These are phyloP conservation scores for Boletus sp. DNA, from an alignment of 768 basidiomycete genomes.

Conservation along the genomic window DNA sequence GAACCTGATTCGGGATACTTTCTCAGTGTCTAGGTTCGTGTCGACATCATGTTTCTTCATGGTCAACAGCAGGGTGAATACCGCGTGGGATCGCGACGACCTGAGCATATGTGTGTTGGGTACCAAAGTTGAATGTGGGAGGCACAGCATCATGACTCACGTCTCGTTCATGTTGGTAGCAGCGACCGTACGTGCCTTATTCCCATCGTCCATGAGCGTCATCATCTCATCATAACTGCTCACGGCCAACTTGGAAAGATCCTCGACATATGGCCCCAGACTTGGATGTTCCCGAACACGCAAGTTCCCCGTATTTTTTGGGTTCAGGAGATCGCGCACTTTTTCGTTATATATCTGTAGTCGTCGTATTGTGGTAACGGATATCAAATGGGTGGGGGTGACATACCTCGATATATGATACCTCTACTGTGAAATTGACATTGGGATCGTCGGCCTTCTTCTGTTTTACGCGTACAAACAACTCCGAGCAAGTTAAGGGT, in stretches of 20 bases:
- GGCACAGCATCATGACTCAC: constrained; percentile 41
- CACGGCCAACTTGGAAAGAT: constrained; percentile 90
- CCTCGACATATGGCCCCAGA: constrained; percentile 97
- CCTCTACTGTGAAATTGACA: constrained; percentile 87
- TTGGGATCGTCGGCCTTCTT: constrained; percentile 65
- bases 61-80: constrained; percentile 92
- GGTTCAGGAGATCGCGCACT: constrained; percentile 95
- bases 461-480: constrained; percentile 78
- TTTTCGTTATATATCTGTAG: constrained; percentile 93
- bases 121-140: not conserved
- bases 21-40: constrained; percentile 92
- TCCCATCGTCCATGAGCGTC: constrained; percentile 99
- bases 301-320: constrained; percentile 94
- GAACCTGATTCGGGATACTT: constrained; percentile 95
- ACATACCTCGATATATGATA: constrained; percentile 93
- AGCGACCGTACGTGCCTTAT: constrained; percentile 97
- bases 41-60: constrained; percentile 85
- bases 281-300: constrained; percentile 97
- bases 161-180: constrained; percentile 99
- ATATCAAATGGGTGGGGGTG: not conserved
- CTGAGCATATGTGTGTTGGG: constrained; percentile 37
- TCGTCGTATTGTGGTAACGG: not conserved
- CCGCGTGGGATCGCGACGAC: constrained; percentile 96
- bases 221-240: constrained; percentile 95
- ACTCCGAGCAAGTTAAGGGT: constrained; percentile 89